Conservation (phyloP, 1,284 basidiomycete genomes). For the Malassezia pachydermatis region DNA sequence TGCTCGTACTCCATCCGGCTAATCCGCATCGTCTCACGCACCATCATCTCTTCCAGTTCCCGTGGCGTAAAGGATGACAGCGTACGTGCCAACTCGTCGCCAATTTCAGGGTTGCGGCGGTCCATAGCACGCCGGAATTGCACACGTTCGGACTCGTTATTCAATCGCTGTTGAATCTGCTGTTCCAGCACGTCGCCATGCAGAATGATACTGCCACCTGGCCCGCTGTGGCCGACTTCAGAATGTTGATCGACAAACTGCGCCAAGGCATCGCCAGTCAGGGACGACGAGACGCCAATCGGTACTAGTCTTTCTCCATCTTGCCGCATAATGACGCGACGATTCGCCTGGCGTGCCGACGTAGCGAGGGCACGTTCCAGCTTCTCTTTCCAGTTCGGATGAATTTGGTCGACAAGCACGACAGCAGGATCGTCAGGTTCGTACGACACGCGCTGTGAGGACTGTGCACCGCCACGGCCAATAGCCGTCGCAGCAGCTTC, state of each 20-base stretch:
- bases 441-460: slow-evolving; percentile 11
- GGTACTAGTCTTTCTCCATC: slow-evolving; percentile 93
- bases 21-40: slow-evolving; percentile 97
- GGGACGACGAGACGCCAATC: slow-evolving; percentile 68
- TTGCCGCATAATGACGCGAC: slow-evolving; percentile 95
- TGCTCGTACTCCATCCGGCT: slow-evolving; percentile 77
- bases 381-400: slow-evolving; percentile 42
- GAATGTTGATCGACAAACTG: slow-evolving; percentile 24
- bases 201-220: slow-evolving; percentile 45
- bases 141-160: not conserved
- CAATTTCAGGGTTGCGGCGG: slow-evolving; percentile 32
- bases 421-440: slow-evolving; percentile 26
- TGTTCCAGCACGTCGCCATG: not conserved
- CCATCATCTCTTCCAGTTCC: slow-evolving; percentile 79
- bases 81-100: slow-evolving; percentile 55
- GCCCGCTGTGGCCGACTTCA: slow-evolving; percentile 19
- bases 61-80: not conserved
- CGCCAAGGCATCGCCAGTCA: slow-evolving; percentile 50
- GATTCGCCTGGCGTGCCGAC: slow-evolving; percentile 57
- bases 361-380: slow-evolving; percentile 33
- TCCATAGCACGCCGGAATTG: not conserved
- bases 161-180: not conserved
- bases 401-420: slow-evolving; percentile 35
- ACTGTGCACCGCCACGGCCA: slow-evolving; percentile 22
- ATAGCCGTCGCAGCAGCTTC: slow-evolving; percentile 30